Base-by-base conservation (phyloP, 2,329 filamentous ascomycete species). In the Pyricularia grisea region DNA sequence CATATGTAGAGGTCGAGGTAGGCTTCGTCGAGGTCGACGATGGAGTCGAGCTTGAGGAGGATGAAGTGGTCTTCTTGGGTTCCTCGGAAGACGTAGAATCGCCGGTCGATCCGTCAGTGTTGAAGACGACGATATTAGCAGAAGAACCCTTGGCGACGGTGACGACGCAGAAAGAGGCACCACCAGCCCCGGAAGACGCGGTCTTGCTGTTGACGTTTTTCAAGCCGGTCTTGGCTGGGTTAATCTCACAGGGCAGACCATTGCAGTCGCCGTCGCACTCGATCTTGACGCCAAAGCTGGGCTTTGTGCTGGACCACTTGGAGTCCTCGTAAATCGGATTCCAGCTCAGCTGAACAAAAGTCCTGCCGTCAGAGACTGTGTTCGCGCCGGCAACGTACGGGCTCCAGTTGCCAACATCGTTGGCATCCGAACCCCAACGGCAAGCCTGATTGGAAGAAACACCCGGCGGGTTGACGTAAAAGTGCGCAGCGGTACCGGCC, bases 361-460 rank as follows among this genome's bases (percentile, higher is more conserved):
- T 93, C 71, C 86, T 79, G 67, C 91, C 92, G 67, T 78, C 82
- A 65, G 75, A 73, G 72, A 88, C 88, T 20, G 88, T 88, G 78
- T 94, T 94, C 69, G 90, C 89, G 70, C 92, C 92, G 17, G 89
- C 89, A 72, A 93, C 91, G 75, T 89, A 94, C 2, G 90, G 88
- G 67, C 86, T 83, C 92, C 92, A 94, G 81, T 94, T 94, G 67
- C 91, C 92, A 73, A 88, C 78, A 1, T 90, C 83, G 71, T 88
- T 82, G 60, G 81, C 80, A 10, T 82, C 82, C 64, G 85, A 85
- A 70, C 92, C 90, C 92, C 92, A 94, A 69, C 90, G 78, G 77
- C 92, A 94, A 67, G 86, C 91, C 67, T 88, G 84, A 5, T 81
- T 80, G 6, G 84, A 80, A 31, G 76, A 74, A 65, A 87, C 82